These are phyloP conservation scores for Trichoderma koningii DNA, from an alignment of 2,329 filamentous ascomycete species.

Conservation along the genomic window DNA sequence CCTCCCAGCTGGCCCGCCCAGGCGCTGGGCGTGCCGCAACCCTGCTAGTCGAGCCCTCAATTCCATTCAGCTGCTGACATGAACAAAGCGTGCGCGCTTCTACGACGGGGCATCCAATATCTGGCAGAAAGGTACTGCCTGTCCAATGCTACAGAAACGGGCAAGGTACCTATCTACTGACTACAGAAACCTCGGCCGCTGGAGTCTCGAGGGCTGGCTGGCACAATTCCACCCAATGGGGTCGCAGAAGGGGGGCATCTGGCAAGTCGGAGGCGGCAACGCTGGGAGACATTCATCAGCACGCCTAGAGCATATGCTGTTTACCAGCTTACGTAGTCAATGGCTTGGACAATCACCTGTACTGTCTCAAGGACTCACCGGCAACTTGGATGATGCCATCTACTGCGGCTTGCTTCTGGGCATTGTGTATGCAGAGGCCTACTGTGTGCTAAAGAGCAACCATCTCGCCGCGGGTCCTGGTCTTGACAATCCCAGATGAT, in stretches of 20 bases:
- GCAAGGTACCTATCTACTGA: not conserved
- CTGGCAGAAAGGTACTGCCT: too few species aligned
- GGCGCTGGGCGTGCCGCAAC: not conserved
- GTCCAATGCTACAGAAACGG: too few species aligned
- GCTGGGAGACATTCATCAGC: constrained; percentile 5
- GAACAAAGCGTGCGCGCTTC: too few species aligned
- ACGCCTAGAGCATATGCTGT: too few species aligned
- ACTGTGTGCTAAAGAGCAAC: not conserved
- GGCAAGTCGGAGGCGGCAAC: constrained; percentile 17
- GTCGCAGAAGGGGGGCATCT: constrained; percentile 9
- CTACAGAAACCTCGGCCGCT: not conserved
- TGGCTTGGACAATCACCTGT: too few species aligned
- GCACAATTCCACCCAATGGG: constrained; percentile 10
- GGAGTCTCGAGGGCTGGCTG: constrained; percentile 9
- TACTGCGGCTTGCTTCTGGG: too few species aligned
- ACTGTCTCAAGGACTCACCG: too few species aligned
- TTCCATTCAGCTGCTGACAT: too few species aligned
- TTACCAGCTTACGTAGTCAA: too few species aligned
- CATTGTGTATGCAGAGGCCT: too few species aligned
- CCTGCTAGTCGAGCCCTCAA: not conserved
- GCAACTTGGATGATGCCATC: too few species aligned
- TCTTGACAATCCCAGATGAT: not conserved
- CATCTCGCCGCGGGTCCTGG: not conserved
- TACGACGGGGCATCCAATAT: too few species aligned
- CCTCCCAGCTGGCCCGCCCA: constrained; percentile 9